Evolutionary conservation across 2,329 filamentous ascomycete genomes (phyloP).

Genomic region (Leptographium procerum): DNA sequence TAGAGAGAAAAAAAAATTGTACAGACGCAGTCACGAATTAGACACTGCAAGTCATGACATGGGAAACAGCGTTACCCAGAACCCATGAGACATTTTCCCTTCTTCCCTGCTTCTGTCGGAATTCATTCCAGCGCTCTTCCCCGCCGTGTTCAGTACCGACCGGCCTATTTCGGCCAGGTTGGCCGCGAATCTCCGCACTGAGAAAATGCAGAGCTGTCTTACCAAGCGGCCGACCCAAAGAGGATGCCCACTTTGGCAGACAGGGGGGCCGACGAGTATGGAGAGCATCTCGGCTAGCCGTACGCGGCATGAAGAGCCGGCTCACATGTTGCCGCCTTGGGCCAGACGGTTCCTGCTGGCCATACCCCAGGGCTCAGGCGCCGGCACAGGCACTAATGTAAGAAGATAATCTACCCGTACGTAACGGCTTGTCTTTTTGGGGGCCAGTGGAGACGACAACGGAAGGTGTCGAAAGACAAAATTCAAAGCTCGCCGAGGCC

Average conservation of each 20-base stretch:
- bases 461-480: not conserved
- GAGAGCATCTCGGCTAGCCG: no score
- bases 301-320: not conserved
- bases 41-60: not conserved
- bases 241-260: not conserved
- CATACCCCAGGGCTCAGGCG: not conserved
- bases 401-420: slow-evolving; percentile 6
- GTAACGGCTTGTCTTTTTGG: not conserved
- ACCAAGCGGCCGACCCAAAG: not conserved
- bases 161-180: not conserved
- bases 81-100: not conserved
- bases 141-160: not conserved
- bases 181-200: not conserved
- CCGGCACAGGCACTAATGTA: slow-evolving; percentile 4
- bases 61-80: not conserved
- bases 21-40: not conserved
- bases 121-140: not conserved
- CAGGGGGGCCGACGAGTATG: no score
- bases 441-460: not conserved
- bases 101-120: not conserved
- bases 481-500: not conserved
- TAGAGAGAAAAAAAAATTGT: no score
- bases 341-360: not conserved
- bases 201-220: not conserved
- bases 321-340: not conserved